A percentile compares a stretch with the other conserved stretches of the same genome.
Conservation (phyloP, 306 rosid species). For the Quillaja saponaria region DNA sequence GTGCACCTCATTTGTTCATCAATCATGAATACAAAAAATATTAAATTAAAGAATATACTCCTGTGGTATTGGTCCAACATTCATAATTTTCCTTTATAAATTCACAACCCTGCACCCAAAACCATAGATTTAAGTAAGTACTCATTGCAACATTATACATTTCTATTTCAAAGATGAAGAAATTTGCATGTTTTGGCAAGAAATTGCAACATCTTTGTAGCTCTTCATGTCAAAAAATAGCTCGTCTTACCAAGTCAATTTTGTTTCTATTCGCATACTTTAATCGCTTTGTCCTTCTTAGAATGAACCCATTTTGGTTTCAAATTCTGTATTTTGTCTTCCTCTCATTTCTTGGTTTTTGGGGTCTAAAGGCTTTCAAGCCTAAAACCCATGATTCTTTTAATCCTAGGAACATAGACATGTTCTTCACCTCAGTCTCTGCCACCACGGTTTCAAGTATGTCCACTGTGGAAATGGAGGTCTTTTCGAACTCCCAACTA, state of each 20-base stretch:
- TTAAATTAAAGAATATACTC: too few species aligned
- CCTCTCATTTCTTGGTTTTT: constrained; percentile 46
- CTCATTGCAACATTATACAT: too few species aligned
- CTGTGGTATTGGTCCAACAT: too few species aligned
- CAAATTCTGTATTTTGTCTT: constrained; percentile 45
- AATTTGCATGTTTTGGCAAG: not conserved
- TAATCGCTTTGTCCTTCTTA: constrained; percentile 25
- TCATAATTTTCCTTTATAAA: too few species aligned
- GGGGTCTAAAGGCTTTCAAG: constrained; percentile 30
- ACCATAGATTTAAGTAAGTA: too few species aligned
- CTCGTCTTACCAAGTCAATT: constrained; percentile 16
- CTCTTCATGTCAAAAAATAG: constrained; percentile 8
- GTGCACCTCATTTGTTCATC: too few species aligned
- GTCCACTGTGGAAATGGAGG: constrained; percentile 67
- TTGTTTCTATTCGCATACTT: constrained; percentile 13
- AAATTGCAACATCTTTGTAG: constrained; percentile 33
- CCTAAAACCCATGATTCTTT: constrained; percentile 16
- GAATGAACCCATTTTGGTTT: constrained; percentile 36
- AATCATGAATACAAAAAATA: too few species aligned
- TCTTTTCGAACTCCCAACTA: constrained; percentile 51
- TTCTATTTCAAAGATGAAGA: constrained; percentile 21
- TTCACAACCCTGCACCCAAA: too few species aligned
- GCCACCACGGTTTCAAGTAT: constrained; percentile 66
- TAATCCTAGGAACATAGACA: constrained; percentile 36
- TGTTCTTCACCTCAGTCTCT: constrained; percentile 64